Evolutionary conservation across 2,329 filamentous ascomycete genomes (phyloP).

Genomic region (Xylaria sp.): DNA sequence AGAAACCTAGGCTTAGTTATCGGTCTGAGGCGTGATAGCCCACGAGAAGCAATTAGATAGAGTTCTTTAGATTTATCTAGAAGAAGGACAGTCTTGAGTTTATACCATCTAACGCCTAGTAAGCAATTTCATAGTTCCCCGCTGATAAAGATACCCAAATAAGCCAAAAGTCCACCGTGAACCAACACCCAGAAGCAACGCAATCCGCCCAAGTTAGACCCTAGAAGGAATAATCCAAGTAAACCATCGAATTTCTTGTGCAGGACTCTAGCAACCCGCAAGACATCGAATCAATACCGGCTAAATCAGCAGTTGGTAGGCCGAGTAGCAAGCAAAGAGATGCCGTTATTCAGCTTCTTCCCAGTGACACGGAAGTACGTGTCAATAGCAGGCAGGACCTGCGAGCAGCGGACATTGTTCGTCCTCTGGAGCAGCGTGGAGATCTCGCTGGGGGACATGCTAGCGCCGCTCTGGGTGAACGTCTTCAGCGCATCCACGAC

Average conservation of each 20-base stretch:
- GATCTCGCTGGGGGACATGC: not conserved
- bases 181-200: not conserved
- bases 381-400: slow-evolving; percentile 27
- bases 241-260: not conserved
- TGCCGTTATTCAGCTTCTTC: slow-evolving; percentile 14
- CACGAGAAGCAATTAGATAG: too few relatives aligned
- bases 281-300: not conserved
- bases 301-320: slow-evolving; percentile 20
- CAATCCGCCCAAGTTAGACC: not conserved
- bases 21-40: too few relatives aligned
- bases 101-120: not conserved
- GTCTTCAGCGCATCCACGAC: slow-evolving; percentile 22
- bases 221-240: not conserved
- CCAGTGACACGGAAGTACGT: slow-evolving; percentile 22
- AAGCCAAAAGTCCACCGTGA: not conserved
- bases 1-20: too few relatives aligned
- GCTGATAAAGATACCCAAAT: not conserved
- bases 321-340: slow-evolving; percentile 3
- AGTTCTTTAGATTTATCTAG: too few relatives aligned
- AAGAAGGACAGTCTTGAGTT: too few relatives aligned
- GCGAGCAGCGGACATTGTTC: slow-evolving; percentile 13
- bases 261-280: too few relatives aligned
- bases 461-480: slow-evolving; percentile 13
- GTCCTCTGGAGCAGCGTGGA: slow-evolving; percentile 5
- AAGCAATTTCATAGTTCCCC: not conserved